Conservation (phyloP, 441 rosid species). For the Croton laevigatus region DNA sequence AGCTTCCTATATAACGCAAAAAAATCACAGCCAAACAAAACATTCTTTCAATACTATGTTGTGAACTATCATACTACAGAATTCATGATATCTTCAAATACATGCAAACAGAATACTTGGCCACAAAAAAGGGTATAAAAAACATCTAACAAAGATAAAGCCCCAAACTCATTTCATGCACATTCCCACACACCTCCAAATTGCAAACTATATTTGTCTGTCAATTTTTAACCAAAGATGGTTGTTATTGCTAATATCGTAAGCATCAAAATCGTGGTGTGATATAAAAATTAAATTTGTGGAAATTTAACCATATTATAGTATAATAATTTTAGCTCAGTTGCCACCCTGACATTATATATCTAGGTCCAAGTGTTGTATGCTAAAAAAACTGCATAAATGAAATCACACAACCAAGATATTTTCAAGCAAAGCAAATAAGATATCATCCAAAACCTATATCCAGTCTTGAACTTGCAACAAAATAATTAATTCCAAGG, state of each 20-base stretch:
- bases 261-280: background rate
- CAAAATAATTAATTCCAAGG: background rate
- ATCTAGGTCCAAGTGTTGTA: background rate
- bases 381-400: background rate
- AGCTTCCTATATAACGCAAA: constrained; percentile 58
- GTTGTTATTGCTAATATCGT: background rate
- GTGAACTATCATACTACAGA: background rate
- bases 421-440: background rate
- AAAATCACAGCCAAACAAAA: background rate
- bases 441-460: background rate
- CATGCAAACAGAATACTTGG: no score
- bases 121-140: no score
- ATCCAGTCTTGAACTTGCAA: background rate
- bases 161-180: background rate
- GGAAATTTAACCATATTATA: background rate
- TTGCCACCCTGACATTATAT: background rate
- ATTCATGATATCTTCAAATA: background rate
- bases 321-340: background rate
- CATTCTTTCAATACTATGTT: background rate
- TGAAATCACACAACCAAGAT: background rate
- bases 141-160: background rate
- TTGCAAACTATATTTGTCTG: background rate
- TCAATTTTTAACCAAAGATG: background rate
- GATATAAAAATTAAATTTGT: background rate
- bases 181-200: background rate